A percentile compares a stretch with the other conserved stretches of the same genome.
Evolutionary conservation across 768 basidiomycete genomes (phyloP).

Genomic region (Hygrocybe punicea): DNA sequence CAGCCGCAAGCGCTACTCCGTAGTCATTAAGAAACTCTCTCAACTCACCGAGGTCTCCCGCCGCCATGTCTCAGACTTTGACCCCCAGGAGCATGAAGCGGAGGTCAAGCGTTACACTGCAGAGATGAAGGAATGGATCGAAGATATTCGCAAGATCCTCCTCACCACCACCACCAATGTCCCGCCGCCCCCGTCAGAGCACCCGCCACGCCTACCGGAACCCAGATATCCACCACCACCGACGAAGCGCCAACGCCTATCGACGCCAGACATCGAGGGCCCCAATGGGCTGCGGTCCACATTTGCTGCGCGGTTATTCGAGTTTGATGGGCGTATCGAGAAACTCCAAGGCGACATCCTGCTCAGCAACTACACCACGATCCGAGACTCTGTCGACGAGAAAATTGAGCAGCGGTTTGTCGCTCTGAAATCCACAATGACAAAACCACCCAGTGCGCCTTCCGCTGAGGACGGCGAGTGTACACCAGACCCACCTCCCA

Average conservation of each 20-base stretch:
- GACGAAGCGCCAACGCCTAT: not conserved
- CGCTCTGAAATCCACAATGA: not conserved
- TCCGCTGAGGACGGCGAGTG: constrained; percentile 1
- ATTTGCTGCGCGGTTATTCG: not conserved
- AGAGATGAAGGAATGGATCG: not conserved
- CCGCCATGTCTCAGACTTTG: not conserved
- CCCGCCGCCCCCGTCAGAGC: not conserved
- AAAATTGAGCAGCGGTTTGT: not conserved
- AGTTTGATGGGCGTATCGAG: not conserved
- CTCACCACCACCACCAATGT: not conserved
- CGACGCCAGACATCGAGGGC: not conserved
- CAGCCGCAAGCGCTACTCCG: not conserved
- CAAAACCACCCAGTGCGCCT: not conserved
- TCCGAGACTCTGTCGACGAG: not conserved
- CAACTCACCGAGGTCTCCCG: not conserved
- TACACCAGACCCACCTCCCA: not conserved
- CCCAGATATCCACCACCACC: not conserved
- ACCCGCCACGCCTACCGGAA: not conserved
- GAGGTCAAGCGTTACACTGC: not conserved
- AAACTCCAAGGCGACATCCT: not conserved
- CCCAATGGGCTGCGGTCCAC: not conserved
- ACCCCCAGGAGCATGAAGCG: not conserved
- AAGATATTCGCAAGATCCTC: not conserved
- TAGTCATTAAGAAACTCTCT: not conserved
- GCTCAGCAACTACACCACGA: not conserved